Conservation (phyloP, 192 early-diverging fungal species). For the Pilaira anomala region DNA sequence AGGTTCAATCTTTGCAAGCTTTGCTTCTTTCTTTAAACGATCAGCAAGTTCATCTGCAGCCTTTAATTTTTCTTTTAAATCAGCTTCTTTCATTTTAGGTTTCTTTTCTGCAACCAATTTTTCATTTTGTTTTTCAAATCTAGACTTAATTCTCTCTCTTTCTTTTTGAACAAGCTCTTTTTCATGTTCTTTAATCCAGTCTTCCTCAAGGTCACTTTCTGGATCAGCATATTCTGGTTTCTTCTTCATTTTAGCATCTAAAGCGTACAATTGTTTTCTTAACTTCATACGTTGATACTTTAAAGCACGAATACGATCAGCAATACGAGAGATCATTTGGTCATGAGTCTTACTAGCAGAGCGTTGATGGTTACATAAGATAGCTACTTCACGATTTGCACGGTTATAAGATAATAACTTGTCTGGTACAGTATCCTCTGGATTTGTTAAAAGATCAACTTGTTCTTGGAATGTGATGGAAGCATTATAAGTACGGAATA, state of each 20-base stretch:
- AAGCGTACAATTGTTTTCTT: slow-evolving; percentile 62
- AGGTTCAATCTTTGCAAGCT: slow-evolving; percentile 40
- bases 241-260: slow-evolving; percentile 77
- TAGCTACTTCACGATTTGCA: slow-evolving; percentile 93
- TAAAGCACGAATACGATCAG: slow-evolving; percentile 79
- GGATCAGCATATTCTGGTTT: slow-evolving; percentile 56
- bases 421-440: slow-evolving; percentile 68
- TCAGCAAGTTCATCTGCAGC: slow-evolving; percentile 51
- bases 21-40: slow-evolving; percentile 45
- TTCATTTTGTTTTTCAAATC: slow-evolving; percentile 83
- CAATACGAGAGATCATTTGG: slow-evolving; percentile 73
- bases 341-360: slow-evolving; percentile 78
- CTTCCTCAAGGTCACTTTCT: slow-evolving; percentile 76
- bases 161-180: slow-evolving; percentile 64
- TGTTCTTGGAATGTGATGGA: slow-evolving; percentile 91
- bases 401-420: slow-evolving; percentile 92
- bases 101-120: slow-evolving; percentile 67
- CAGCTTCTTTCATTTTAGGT: slow-evolving; percentile 45
- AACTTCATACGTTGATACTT: slow-evolving; percentile 85
- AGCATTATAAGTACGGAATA: slow-evolving; percentile 99
- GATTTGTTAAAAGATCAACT: slow-evolving; percentile 64
- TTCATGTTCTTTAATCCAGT: slow-evolving; percentile 71
- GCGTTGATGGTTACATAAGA: slow-evolving; percentile 98
- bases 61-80: slow-evolving; percentile 49
- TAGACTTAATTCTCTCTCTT: slow-evolving; percentile 55